Percentiles rank a stretch among this genome's conserved stretches.
phyloP scores from a whole-genome alignment of 306 rosid species.

The Lithocarpus polystachyus region DNA sequence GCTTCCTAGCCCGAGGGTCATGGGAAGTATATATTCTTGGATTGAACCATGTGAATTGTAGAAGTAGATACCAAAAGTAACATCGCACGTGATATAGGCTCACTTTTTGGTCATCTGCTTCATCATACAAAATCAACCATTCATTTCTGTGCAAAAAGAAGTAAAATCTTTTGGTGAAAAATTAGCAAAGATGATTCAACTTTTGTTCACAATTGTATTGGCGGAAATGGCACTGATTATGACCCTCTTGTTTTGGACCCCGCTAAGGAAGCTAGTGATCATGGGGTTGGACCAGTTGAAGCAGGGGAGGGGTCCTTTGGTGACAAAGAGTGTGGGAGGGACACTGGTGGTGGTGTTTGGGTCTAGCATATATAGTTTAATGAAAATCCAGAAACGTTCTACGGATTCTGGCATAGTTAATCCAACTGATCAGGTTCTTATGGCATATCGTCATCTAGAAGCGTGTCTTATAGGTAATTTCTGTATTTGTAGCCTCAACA shows the following conservation, averaged over 20 bases:
- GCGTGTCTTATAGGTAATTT: conserved; percentile 46
- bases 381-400: conserved; percentile 35
- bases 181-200: conserved; percentile 42
- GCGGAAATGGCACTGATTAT: conserved; percentile 43
- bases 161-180: not conserved
- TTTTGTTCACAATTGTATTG: conserved; percentile 32
- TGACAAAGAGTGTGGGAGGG: conserved; percentile 55
- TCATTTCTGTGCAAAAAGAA: not conserved
- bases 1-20: no score
- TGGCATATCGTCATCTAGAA: conserved; percentile 44
- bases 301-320: conserved; percentile 52
- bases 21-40: no score
- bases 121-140: no score
- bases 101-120: no score
- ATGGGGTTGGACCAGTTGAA: conserved; percentile 44
- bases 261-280: conserved; percentile 44
- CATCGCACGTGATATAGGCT: no score
- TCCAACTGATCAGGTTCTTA: conserved; percentile 63
- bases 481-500: no score
- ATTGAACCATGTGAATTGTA: no score
- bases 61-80: no score
- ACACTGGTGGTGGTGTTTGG: conserved; percentile 49
- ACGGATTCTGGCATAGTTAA: conserved; percentile 23
- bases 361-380: conserved; percentile 35
- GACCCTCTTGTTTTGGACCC: conserved; percentile 47